phyloP scores from a whole-genome alignment of 257 asterid genomes.

The Anisodus tanguticus region DNA sequence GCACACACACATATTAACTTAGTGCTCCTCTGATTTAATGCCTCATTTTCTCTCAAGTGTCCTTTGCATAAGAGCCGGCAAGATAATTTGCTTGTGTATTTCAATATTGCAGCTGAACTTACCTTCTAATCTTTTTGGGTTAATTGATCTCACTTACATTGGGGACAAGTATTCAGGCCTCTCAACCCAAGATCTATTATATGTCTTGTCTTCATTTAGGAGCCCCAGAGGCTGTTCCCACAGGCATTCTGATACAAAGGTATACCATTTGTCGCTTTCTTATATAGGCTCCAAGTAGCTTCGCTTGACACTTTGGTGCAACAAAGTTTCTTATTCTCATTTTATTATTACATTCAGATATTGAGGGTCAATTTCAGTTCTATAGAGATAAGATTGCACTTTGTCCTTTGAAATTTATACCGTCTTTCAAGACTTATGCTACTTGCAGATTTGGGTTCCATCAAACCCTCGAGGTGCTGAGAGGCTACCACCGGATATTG shows the following conservation, averaged over 20 bases:
- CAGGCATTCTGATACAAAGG: constrained; percentile 56
- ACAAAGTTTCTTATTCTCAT: not conserved
- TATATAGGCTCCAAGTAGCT: not conserved
- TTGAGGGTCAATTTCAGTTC: not conserved
- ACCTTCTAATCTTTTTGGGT: constrained; percentile 59
- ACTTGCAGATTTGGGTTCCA: constrained; percentile 75
- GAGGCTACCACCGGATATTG: constrained; percentile 75
- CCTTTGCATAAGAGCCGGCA: not conserved
- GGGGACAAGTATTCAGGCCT: constrained; percentile 86
- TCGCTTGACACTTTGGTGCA: not conserved
- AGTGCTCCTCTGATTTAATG: not conserved
- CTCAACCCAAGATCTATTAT: constrained; percentile 78
- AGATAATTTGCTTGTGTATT: constrained; percentile 23
- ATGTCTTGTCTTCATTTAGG: constrained; percentile 74
- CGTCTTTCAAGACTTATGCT: not conserved
- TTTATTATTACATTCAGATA: constrained; percentile 11
- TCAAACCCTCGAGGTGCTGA: constrained; percentile 91
- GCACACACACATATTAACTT: not conserved
- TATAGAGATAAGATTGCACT: not conserved
- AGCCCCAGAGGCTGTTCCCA: constrained; percentile 48
- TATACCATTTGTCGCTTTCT: constrained; percentile 24
- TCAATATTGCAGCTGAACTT: constrained; percentile 54
- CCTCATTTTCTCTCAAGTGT: not conserved
- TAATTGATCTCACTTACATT: constrained; percentile 61
- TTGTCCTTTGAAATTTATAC: not conserved